phyloP scores from a whole-genome alignment of 192 early-diverging fungal species.

The Dimargaris xerosporica region DNA sequence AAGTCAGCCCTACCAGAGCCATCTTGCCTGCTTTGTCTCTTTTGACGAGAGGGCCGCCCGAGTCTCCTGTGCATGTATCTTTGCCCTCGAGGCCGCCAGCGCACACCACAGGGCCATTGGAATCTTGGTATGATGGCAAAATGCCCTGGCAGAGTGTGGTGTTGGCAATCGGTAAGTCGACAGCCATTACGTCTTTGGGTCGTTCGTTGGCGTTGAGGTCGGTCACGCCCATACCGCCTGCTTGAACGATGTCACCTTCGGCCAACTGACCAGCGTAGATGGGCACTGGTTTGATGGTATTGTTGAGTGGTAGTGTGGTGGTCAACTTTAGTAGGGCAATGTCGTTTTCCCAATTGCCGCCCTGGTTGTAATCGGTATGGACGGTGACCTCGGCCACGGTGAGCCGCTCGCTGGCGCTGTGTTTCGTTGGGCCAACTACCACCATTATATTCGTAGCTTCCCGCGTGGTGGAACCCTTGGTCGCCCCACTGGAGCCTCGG shows the following conservation, averaged over 20 bases:
- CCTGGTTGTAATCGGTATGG: slow-evolving; percentile 26
- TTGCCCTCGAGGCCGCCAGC: neutral
- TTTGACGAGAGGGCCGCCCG: slow-evolving; percentile 26
- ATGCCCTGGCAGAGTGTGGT: neutral
- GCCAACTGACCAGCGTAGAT: neutral
- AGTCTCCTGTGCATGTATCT: slow-evolving; percentile 32
- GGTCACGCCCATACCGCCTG: neutral
- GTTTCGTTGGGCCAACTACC: neutral
- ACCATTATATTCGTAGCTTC: neutral
- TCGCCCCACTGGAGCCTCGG: neutral
- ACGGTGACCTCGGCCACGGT: slow-evolving; percentile 17
- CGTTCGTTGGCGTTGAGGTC: neutral
- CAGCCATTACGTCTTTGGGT: neutral
- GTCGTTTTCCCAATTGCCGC: slow-evolving; percentile 27
- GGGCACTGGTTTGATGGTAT: neutral
- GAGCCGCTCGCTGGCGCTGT: slow-evolving; percentile 9
- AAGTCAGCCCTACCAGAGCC: neutral
- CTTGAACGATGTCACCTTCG: neutral
- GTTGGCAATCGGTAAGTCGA: neutral
- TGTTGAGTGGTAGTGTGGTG: neutral
- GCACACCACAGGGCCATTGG: slow-evolving; percentile 1
- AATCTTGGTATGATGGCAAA: neutral
- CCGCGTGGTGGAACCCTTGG: neutral
- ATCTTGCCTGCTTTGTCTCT: no score
- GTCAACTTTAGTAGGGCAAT: slow-evolving; percentile 26